Percentiles rank a stretch among this genome's conserved stretches.
phyloP scores from a whole-genome alignment of 345 rosid genomes.

The Reutealis trisperma region DNA sequence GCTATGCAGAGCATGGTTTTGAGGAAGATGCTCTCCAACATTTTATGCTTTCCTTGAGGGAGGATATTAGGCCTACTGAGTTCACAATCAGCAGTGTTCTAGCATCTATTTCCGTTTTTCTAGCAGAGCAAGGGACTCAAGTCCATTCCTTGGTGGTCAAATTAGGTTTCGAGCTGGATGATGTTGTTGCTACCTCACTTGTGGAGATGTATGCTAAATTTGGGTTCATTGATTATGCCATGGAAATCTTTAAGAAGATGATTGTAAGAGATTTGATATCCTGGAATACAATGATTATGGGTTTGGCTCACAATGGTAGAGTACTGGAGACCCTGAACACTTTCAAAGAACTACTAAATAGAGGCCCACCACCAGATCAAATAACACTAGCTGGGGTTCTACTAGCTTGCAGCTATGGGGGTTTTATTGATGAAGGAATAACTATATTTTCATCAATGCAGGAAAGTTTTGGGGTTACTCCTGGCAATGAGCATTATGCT shows the following conservation, averaged over 20 bases:
- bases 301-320: constrained; percentile 53
- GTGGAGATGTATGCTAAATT: constrained; percentile 52
- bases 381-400: constrained; percentile 57
- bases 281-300: constrained; percentile 45
- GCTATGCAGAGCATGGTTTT: constrained; percentile 54
- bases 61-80: constrained; percentile 50
- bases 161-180: constrained; percentile 53
- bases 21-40: constrained; percentile 47
- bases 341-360: constrained; percentile 42
- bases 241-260: no score
- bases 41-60: constrained; percentile 43
- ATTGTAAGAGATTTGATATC: no score
- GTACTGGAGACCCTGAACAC: constrained; percentile 41
- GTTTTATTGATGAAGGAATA: constrained; percentile 50
- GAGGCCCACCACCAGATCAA: constrained; percentile 51
- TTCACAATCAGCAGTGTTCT: constrained; percentile 60
- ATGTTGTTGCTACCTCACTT: constrained; percentile 59
- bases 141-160: constrained; percentile 65
- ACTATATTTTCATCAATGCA: constrained; percentile 56
- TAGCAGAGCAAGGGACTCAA: constrained; percentile 54
- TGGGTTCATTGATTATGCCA: no score
- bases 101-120: constrained; percentile 43
- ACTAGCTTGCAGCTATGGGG: constrained; percentile 63
- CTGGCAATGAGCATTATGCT: constrained; percentile 55
- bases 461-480: constrained; percentile 40